Base-by-base conservation (phyloP, 352 stramenopile genomes). In the Globisporangium radiosum region DNA sequence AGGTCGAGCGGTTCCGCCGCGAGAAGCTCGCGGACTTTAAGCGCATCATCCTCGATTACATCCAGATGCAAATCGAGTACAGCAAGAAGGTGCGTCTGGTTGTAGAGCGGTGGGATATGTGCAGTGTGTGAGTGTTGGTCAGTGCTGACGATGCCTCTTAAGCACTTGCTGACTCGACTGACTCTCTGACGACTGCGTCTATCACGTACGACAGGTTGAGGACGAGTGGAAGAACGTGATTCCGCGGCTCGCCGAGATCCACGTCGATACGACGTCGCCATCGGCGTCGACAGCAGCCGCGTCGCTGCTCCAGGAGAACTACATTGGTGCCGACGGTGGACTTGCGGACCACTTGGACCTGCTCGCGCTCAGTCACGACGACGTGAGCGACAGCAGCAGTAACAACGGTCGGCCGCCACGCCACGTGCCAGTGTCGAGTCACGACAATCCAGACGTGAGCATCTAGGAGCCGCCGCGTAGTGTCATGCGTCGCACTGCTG, bases 61-160 rank as follows among this genome's bases (percentile, higher is more conserved):
- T 98, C 65, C 82, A 97, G 56, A 86, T 98, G 69, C 94, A 99
- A 70, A 97, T 98, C 61, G 87, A 97, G 60, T 98, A 98, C 79
- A 98, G 97, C 73, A 95, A 97, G 62, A 87, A 92, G 70, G 87
- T 93, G 33, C 3, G 59, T 51, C 7, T 39, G 9, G 25, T 37
- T 13, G 47, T 4, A 43, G 1, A 13, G 7, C 39, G 25, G 25
- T 33, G 25, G 25, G 25, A 43, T 43, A 8, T 11, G 9, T 33
- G 36, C 5, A 9, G 25, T 9, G 8, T 25, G 25, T 38, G 14
- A 37, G 36, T 47, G 6, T 15, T 13, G 8, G 19, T 52, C 25
- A 33, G 25, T 33, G 25, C 25, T 33, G 25, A 33, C 25, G 25
- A 33, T 33, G 25, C 25, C 25, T 3, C 25, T 33, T 33, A 33